A percentile compares a stretch with the other conserved stretches of the same genome.
Conservation (phyloP, 2,329 filamentous ascomycete genomes). For the Fusarium guadeloupense region DNA sequence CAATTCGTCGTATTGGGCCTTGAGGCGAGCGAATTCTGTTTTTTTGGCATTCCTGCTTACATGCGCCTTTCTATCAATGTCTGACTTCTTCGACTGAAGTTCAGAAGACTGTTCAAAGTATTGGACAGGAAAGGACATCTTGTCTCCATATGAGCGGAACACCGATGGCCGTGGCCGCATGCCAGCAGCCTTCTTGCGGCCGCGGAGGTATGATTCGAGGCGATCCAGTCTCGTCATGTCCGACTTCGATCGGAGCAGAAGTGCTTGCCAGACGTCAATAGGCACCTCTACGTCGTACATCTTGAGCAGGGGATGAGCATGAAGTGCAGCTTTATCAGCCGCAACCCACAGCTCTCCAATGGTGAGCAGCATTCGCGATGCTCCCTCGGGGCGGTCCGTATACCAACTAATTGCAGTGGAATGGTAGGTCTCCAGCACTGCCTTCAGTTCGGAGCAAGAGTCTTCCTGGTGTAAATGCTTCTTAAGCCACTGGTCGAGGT, state of each 20-base stretch:
- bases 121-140: slow-evolving; percentile 22
- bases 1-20: slow-evolving; percentile 10
- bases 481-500: slow-evolving; percentile 53
- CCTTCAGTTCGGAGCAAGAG: slow-evolving; percentile 44
- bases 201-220: slow-evolving; percentile 57
- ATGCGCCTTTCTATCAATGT: slow-evolving; percentile 53
- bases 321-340: slow-evolving; percentile 58
- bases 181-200: background rate
- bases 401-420: slow-evolving; percentile 47
- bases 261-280: slow-evolving; percentile 49
- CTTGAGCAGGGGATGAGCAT: slow-evolving; percentile 51
- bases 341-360: slow-evolving; percentile 68
- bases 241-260: slow-evolving; percentile 54
- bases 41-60: slow-evolving; percentile 4
- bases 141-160: slow-evolving; percentile 30
- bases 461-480: slow-evolving; percentile 28
- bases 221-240: slow-evolving; percentile 57
- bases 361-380: slow-evolving; percentile 65
- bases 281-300: slow-evolving; percentile 60
- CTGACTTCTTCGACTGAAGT: slow-evolving; percentile 49
- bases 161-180: slow-evolving; percentile 3
- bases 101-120: slow-evolving; percentile 27
- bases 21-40: slow-evolving; percentile 15
- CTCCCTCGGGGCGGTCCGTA: slow-evolving; percentile 51
- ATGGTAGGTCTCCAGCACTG: slow-evolving; percentile 51